These are phyloP conservation scores for Viridothelium virens DNA, from an alignment of 495 filamentous ascomycete species.

Conservation along the genomic window DNA sequence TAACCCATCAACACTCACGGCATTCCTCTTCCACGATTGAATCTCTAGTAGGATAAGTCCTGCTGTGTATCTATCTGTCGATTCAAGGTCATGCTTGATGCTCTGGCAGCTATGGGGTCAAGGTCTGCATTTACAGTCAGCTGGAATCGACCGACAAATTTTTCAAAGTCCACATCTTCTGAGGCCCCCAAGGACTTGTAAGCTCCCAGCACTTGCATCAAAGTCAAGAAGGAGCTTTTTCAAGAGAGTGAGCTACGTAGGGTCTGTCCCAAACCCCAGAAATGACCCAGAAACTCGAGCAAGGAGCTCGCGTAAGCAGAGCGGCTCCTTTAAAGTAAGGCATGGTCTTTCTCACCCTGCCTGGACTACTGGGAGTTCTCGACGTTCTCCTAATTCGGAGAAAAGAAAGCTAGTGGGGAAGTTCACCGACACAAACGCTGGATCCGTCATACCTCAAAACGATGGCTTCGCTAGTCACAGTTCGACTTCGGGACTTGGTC, in stretches of 20 bases:
- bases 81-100: conserved; percentile 1
- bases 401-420: background rate
- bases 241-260: no score
- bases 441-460: background rate
- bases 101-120: background rate
- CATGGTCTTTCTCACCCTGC: no score
- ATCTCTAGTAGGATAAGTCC: no score
- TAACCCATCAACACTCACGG: no score
- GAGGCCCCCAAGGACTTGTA: background rate
- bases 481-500: background rate
- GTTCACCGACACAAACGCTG: background rate
- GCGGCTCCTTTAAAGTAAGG: no score
- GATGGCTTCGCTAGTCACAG: background rate
- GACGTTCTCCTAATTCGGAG: background rate
- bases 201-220: background rate
- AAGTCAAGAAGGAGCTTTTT: no score
- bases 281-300: no score
- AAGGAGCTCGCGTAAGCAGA: no score
- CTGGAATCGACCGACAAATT: background rate
- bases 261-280: no score
- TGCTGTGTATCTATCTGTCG: background rate
- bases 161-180: background rate
- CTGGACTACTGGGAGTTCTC: background rate
- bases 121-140: background rate
- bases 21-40: no score